These are phyloP conservation scores for Byssochlamys sp. DNA, from an alignment of 2,329 filamentous ascomycete species.

Conservation along the genomic window DNA sequence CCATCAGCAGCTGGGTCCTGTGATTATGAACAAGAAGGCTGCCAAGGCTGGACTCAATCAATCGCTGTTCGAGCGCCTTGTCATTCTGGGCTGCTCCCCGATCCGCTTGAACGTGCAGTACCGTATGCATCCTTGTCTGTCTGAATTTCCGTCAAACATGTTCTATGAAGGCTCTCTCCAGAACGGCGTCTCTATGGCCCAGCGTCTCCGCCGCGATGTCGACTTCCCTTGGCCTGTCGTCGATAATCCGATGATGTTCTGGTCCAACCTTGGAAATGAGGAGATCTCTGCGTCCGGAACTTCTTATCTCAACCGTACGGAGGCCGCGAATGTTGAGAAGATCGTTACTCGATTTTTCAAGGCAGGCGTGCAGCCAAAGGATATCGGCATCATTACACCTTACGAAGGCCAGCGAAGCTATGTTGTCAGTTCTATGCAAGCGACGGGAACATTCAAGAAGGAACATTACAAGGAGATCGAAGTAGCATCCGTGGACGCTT, in stretches of 20 bases:
- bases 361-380: constrained; percentile 82
- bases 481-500: constrained; percentile 94
- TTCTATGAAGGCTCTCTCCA: constrained; percentile 97
- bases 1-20: constrained; percentile 92
- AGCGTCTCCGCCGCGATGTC: constrained; percentile 81
- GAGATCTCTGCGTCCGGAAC: constrained; percentile 97
- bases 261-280: constrained; percentile 94
- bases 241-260: constrained; percentile 99
- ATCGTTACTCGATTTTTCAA: constrained; percentile 98
- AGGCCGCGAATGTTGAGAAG: constrained; percentile 96
- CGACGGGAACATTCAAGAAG: constrained; percentile 93
- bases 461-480: constrained; percentile 98
- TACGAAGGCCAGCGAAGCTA: constrained; percentile 98
- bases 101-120: constrained; percentile 96
- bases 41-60: constrained; percentile 96
- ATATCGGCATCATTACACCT: constrained; percentile 95
- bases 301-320: constrained; percentile 93
- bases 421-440: constrained; percentile 98
- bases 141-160: constrained; percentile 97
- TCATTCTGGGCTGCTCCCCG: constrained; percentile 79
- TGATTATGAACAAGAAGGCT: constrained; percentile 99
- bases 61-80: constrained; percentile 93
- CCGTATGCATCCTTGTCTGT: constrained; percentile 96
- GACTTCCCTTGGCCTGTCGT: constrained; percentile 96
- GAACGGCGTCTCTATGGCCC: constrained; percentile 84